Evolutionary conservation across 2,329 filamentous ascomycete species (phyloP).

Genomic region (Cladosporium sp.): DNA sequence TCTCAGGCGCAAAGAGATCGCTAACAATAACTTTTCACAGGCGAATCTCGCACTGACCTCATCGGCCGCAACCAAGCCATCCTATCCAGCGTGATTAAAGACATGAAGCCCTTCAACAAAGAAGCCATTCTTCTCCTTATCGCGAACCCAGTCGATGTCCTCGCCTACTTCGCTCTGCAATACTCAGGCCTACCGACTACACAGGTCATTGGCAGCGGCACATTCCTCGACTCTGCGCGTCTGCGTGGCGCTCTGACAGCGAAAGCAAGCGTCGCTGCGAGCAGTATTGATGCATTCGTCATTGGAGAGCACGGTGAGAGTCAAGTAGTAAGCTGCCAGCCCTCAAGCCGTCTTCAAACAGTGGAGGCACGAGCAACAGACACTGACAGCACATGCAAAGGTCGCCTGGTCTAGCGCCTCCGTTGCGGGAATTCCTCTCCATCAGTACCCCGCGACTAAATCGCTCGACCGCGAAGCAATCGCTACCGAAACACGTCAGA

Average conservation of each 20-base stretch:
- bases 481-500: slow-evolving; percentile 48
- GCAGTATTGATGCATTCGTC: slow-evolving; percentile 46
- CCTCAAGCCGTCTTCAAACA: not conserved
- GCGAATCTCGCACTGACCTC: slow-evolving; percentile 49
- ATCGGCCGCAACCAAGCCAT: slow-evolving; percentile 52
- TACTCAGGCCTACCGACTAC: slow-evolving; percentile 49
- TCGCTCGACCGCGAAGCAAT: slow-evolving; percentile 39
- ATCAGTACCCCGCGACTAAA: slow-evolving; percentile 34
- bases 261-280: slow-evolving; percentile 41
- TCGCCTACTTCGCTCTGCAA: slow-evolving; percentile 52
- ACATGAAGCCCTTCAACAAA: slow-evolving; percentile 51
- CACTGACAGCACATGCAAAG: slow-evolving; percentile 22
- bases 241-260: slow-evolving; percentile 48
- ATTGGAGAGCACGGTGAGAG: slow-evolving; percentile 53
- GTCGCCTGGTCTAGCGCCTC: slow-evolving; percentile 48
- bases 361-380: too few species aligned
- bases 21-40: not conserved
- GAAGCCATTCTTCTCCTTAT: slow-evolving; percentile 54
- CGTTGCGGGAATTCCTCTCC: slow-evolving; percentile 45
- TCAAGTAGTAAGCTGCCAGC: slow-evolving; percentile 41
- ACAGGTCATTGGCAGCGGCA: slow-evolving; percentile 57
- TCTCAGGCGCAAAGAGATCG: too few species aligned
- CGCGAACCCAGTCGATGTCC: slow-evolving; percentile 57
- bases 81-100: slow-evolving; percentile 48
- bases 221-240: slow-evolving; percentile 54